Conservation (phyloP, 1,284 basidiomycete genomes). For the Ceratobasidium sp. region DNA sequence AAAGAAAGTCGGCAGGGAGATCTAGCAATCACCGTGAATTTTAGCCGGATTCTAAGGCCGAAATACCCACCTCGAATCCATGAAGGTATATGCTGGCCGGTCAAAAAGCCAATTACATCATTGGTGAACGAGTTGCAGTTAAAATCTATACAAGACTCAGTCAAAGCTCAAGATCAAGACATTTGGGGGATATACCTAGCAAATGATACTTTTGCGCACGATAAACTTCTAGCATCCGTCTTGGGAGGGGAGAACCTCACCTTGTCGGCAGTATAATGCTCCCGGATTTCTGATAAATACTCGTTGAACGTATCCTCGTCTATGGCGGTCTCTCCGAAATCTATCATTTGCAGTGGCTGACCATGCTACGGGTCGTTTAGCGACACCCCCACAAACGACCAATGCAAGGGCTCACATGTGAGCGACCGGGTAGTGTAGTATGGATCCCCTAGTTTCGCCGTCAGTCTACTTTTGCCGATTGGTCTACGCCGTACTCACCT, state of each 20-base stretch:
- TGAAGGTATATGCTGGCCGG: conserved; percentile 75
- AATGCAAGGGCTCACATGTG: conserved; percentile 62
- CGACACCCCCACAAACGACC: conserved; percentile 28
- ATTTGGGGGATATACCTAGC: conserved; percentile 60
- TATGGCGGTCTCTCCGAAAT: conserved; percentile 82
- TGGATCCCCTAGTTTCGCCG: conserved; percentile 62
- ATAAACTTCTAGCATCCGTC: neutral
- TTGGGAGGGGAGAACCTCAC: conserved; percentile 54
- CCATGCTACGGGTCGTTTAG: conserved; percentile 67
- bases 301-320: conserved; percentile 85
- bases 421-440: conserved; percentile 69
- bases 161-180: conserved; percentile 7
- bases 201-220: conserved; percentile 73
- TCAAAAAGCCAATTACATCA: conserved; percentile 83
- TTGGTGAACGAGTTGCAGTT: conserved; percentile 93
- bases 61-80: conserved; percentile 71
- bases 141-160: conserved; percentile 61
- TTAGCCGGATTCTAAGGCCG: neutral
- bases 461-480: neutral
- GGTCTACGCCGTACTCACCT: conserved; percentile 47
- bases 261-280: conserved; percentile 85
- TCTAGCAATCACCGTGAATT: conserved; percentile 57
- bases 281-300: conserved; percentile 74
- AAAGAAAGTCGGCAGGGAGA: conserved; percentile 85
- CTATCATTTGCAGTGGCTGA: conserved; percentile 71